phyloP scores from a whole-genome alignment of 73 alveolate genomes.

The Paramecium tetraurelia region DNA sequence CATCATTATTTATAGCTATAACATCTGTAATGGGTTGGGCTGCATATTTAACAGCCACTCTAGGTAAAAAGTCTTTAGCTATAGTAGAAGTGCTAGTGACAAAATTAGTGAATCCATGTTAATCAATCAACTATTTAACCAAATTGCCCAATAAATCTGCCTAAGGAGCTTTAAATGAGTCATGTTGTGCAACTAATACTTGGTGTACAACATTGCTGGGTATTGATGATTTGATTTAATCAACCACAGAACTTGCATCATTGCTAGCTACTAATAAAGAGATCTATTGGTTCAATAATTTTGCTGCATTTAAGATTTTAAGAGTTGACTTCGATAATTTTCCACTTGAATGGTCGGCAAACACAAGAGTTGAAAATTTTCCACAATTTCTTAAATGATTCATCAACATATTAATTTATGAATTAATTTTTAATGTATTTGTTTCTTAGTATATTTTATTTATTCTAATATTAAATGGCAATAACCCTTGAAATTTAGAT shows the following conservation, averaged over 20 bases:
- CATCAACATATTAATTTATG: not conserved
- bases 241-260: conserved; percentile 27
- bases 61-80: conserved; percentile 85
- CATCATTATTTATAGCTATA: conserved; percentile 66
- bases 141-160: conserved; percentile 65
- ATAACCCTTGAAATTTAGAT: not conserved
- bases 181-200: conserved; percentile 60
- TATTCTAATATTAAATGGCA: not conserved
- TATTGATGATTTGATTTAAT: not conserved
- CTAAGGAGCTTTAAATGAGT: conserved; percentile 66
- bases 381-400: not conserved
- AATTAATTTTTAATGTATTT: not conserved
- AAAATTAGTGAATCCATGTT: conserved; percentile 60
- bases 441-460: not conserved
- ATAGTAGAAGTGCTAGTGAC: conserved; percentile 71
- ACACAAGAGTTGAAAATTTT: conserved; percentile 70
- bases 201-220: conserved; percentile 61
- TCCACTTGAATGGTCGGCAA: conserved; percentile 77
- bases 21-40: conserved; percentile 91
- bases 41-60: conserved; percentile 82
- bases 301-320: conserved; percentile 72
- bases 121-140: conserved; percentile 45
- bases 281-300: conserved; percentile 65
- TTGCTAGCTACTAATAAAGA: conserved; percentile 48
- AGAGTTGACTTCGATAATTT: conserved; percentile 62